Base-by-base conservation (phyloP, 2,329 filamentous ascomycete species). In the Colletotrichum sp. region DNA sequence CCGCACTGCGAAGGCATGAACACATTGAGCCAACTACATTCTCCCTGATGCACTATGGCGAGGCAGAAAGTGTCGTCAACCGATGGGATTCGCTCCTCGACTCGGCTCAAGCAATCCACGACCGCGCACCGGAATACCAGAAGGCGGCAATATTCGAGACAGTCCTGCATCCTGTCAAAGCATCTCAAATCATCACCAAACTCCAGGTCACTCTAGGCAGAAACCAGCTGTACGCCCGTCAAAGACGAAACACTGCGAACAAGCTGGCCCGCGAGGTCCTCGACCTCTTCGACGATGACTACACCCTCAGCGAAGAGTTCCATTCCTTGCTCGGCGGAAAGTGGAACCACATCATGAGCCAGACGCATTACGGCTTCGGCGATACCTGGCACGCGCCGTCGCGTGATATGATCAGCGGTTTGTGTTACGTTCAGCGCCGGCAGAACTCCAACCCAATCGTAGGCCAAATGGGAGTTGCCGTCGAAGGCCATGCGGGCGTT, bases 131-230 rank as follows among this genome's bases (percentile, higher is more conserved):
- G 0, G 79, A 82, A 0, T 84, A 85, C 1, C 84, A 86, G 9
- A 87, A 88, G 71, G 84, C 90, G 1, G 87, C 91, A 0, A 90
- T 91, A 78, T 93, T 92, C 80, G 87, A 94, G 78, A 88, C 92
- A 74, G 86, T 93, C 10, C 85, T 92, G 8, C 91, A 93, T 70
- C 91, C 92, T 0, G 87, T 91, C 63, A 88, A 90, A 43, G 91
- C 91, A 4, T 90, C 88, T 3, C 86, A 88, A n/a, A 89, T 90
- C 43, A 89, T 90, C 74, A 87, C 88, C 21, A 85, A 88, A 55
- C 87, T 89, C 34, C 86, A 86, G 68, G 85, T 89, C 15, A 86
- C 83, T 2, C 83, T 84, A 18, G 88, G 84, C 1, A 85, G 81
- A 38, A 92, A 93, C 77, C 87, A 88, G 30, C 83, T 90, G 7